Conservation (phyloP, 768 basidiomycete species). For the Phylloporus sp. region DNA sequence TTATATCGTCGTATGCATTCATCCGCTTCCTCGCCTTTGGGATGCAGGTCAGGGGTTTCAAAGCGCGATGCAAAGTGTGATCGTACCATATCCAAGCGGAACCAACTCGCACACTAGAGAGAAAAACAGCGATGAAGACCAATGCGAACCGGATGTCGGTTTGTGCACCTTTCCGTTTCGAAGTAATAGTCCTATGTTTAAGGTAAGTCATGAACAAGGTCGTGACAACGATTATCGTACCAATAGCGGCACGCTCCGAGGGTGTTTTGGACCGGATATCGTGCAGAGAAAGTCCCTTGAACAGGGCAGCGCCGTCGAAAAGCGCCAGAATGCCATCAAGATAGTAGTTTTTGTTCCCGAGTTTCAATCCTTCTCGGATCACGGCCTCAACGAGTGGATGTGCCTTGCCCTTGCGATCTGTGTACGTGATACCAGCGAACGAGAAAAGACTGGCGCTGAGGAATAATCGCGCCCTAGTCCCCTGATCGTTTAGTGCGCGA, state of each 20-base stretch:
- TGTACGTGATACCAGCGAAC: slow-evolving; percentile 53
- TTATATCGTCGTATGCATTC: slow-evolving; percentile 62
- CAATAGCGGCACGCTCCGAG: slow-evolving; percentile 55
- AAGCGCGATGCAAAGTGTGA: neutral
- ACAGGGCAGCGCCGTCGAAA: slow-evolving; percentile 46
- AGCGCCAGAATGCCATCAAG: slow-evolving; percentile 69
- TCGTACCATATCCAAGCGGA: slow-evolving; percentile 42
- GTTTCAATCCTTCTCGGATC: slow-evolving; percentile 79
- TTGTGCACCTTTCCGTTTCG: slow-evolving; percentile 66
- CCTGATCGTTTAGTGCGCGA: slow-evolving; percentile 26
- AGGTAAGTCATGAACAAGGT: neutral
- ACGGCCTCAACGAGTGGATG: slow-evolving; percentile 60
- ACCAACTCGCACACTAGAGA: slow-evolving; percentile 69
- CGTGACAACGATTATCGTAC: slow-evolving; percentile 30
- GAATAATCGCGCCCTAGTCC: slow-evolving; percentile 56
- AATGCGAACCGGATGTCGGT: slow-evolving; percentile 53
- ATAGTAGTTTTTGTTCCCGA: slow-evolving; percentile 72
- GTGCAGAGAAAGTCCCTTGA: slow-evolving; percentile 32
- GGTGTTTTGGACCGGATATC: slow-evolving; percentile 33
- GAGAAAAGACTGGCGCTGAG: slow-evolving; percentile 76
- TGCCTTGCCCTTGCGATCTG: slow-evolving; percentile 58
- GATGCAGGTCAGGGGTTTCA: slow-evolving; percentile 2
- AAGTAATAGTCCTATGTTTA: slow-evolving; percentile 54
- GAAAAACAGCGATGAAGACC: slow-evolving; percentile 70
- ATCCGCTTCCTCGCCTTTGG: slow-evolving; percentile 40